These are phyloP conservation scores for Carex arenaria DNA, from an alignment of 202 grass and related monocot species.

Conservation along the genomic window DNA sequence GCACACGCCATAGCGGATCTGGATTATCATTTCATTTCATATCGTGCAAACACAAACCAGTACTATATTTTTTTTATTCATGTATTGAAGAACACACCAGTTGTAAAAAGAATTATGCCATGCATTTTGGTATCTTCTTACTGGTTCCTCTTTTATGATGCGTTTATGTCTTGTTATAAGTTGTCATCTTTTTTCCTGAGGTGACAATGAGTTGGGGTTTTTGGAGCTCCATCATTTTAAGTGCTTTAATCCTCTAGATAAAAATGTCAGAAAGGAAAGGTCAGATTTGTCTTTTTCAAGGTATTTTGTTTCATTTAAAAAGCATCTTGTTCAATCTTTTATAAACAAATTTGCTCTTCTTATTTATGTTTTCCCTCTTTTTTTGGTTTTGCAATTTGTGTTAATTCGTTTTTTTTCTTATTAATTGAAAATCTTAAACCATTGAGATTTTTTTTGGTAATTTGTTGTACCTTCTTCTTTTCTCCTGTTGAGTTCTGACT, in stretches of 20 bases:
- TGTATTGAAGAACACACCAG: not conserved
- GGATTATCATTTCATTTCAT: not conserved
- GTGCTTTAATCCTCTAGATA: not conserved
- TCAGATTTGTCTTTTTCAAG: not conserved
- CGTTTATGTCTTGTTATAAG: slow-evolving; percentile 13
- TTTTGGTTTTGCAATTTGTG: not conserved
- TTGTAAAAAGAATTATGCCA: not conserved
- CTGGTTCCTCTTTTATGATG: not conserved
- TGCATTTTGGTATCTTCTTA: slow-evolving; percentile 3
- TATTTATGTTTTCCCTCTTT: not conserved
- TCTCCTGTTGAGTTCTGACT: not conserved
- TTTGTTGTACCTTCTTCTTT: not conserved
- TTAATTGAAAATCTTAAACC: not conserved
- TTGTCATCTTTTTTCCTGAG: not conserved
- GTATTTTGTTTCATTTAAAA: not conserved
- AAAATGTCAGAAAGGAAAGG: not conserved
- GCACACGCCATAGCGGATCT: not conserved
- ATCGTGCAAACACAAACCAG: not conserved
- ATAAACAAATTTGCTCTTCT: not conserved
- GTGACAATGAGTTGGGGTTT: slow-evolving; percentile 1
- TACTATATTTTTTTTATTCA: not conserved
- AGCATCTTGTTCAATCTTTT: not conserved
- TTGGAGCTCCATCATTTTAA: not conserved
- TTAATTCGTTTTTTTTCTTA: not conserved
- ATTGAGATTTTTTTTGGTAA: not conserved